Evolutionary conservation across 805 yeast species (phyloP).

Genomic region (Saccharomycopsis fermentans): DNA sequence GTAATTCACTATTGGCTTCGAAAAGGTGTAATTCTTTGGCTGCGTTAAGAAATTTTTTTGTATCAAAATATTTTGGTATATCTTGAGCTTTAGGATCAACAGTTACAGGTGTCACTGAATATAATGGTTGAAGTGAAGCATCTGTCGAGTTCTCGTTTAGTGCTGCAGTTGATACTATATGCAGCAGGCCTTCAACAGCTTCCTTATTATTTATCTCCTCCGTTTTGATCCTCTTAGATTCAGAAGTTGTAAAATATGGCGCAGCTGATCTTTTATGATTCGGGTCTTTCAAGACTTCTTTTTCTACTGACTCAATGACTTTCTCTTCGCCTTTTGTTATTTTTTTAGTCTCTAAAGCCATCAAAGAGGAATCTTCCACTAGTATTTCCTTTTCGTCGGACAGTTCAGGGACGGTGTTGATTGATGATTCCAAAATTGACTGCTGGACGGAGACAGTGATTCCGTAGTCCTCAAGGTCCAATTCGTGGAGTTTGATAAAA

Average conservation of each 20-base stretch:
- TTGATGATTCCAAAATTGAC: conserved; percentile 1
- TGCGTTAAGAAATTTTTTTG: conserved; percentile 58
- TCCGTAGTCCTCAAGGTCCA: conserved; percentile 8
- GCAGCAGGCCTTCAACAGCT: neutral
- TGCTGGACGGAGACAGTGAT: neutral
- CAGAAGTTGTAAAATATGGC: neutral
- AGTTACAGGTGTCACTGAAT: conserved; percentile 7
- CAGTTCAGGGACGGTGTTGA: neutral
- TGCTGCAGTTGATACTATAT: neutral
- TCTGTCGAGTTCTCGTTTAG: neutral
- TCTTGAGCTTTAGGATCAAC: neutral
- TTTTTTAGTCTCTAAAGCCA: neutral
- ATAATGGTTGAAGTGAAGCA: neutral
- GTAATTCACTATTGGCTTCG: conserved; percentile 50
- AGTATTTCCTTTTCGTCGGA: conserved; percentile 2
- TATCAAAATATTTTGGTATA: conserved; percentile 57
- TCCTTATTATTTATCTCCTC: neutral
- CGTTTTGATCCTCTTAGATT: neutral
- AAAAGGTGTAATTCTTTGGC: conserved; percentile 53
- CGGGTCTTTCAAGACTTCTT: neutral
- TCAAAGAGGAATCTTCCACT: neutral
- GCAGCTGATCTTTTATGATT: neutral
- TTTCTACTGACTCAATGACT: neutral
- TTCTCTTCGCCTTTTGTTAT: neutral
- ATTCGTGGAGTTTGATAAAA: neutral